Evolutionary conservation across 306 rosid species (phyloP).

Genomic region (Glycyrrhiza uralensis): DNA sequence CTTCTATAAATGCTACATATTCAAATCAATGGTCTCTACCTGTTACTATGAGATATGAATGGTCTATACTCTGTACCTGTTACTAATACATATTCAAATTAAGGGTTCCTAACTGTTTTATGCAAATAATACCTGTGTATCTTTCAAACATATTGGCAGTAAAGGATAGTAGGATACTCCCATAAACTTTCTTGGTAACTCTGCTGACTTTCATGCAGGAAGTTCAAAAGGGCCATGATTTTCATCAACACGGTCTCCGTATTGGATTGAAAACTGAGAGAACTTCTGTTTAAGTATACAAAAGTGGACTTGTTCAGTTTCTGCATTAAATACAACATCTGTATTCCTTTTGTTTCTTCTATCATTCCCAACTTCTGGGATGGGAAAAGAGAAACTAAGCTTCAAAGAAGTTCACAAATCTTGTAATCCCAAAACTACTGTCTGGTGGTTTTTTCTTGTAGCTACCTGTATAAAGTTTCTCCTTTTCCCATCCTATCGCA

Average conservation of each 20-base stretch:
- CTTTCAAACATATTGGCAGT: background rate
- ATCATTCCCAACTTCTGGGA: background rate
- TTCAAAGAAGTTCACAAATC: conserved; percentile 10
- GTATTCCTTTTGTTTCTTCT: background rate
- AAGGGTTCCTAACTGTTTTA: background rate
- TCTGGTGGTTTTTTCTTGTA: conserved; percentile 65
- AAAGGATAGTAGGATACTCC: background rate
- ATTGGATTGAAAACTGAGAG: conserved; percentile 1
- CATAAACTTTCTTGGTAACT: background rate
- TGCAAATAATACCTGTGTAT: background rate
- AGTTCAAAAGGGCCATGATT: background rate
- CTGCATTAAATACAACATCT: background rate
- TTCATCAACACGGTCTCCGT: background rate
- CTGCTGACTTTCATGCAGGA: conserved; percentile 29
- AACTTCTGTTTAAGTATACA: background rate
- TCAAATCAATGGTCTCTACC: background rate
- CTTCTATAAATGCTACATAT: background rate
- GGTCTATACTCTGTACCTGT: background rate
- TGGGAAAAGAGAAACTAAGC: conserved; percentile 39
- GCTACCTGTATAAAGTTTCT: conserved; percentile 71
- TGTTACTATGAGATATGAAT: conserved; percentile 10
- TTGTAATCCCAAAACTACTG: conserved; percentile 9
- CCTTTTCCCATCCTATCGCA: conserved; percentile 70
- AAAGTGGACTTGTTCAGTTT: background rate
- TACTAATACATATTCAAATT: background rate